Conservation (phyloP, 208 protist genomes). For the Acanthamoeba lenticulata region DNA sequence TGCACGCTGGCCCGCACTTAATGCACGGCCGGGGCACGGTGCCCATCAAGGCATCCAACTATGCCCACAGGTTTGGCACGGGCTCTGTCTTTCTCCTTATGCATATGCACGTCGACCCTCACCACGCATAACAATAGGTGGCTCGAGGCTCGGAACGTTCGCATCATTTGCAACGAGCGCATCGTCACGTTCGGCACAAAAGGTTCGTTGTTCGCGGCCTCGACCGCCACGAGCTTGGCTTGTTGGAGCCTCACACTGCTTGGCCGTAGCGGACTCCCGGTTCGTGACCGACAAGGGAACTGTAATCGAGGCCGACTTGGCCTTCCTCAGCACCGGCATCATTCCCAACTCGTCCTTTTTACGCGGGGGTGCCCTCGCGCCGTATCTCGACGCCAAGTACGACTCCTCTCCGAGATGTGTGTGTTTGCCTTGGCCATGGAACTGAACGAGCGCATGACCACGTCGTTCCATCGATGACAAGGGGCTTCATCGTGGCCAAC, state of each 20-base stretch:
- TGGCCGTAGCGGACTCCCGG: not conserved
- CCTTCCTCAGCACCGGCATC: constrained; percentile 75
- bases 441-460: not conserved
- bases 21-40: constrained; percentile 64
- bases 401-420: not conserved
- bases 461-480: too few relatives aligned
- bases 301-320: constrained; percentile 63
- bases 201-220: not conserved
- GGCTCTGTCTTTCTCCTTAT: not conserved
- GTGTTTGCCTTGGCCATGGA: too few relatives aligned
- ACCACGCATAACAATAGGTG: constrained; percentile 1
- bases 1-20: constrained; percentile 70
- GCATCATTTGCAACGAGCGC: constrained; percentile 71
- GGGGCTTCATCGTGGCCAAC: constrained; percentile 48
- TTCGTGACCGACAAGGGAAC: constrained; percentile 76
- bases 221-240: not conserved
- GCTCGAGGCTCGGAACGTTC: constrained; percentile 36
- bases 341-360: constrained; percentile 71
- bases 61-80: not conserved
- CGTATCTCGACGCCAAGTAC: not conserved
- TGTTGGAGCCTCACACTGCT: not conserved
- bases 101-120: not conserved
- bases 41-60: not conserved
- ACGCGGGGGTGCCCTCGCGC: not conserved
- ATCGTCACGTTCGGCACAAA: constrained; percentile 65